Evolutionary conservation across 441 rosid genomes (phyloP), one percentile per base, ranked within the genome.

Genomic region (Dalechampia spathulata): DNA sequence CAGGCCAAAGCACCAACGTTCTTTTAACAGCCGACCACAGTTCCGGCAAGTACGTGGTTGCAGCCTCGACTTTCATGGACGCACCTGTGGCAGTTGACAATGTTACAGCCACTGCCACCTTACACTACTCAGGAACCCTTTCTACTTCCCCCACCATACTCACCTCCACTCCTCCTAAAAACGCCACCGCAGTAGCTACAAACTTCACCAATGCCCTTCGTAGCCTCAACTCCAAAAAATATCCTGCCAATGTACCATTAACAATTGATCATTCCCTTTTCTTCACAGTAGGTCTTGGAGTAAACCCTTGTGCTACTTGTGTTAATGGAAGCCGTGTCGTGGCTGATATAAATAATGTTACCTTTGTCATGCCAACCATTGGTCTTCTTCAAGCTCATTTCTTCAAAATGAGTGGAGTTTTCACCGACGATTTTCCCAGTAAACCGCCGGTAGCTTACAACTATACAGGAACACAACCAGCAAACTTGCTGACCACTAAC

Each of bases 1-100:
- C 97, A 0, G 99, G 96, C 17, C 97, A 92, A 70, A 85, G 92
- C 61, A 89, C 96, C n/a, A 92, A 83, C 63, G 92, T 77, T 28
- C 81, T 92, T 23, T 26, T 89, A 23, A 70, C 81, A 5, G 76
- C 97, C 1, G 51, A 81, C 9, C 64, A 67, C 45, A 59, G 19
- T 48, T 41, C 83, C 5, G 86, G 90, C 8, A 82, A 65, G 48
- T 92, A 78, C 70, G 55, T 81, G 34, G 68, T 89, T 10, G 76
- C 85, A 1, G 85, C 83, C 41, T 78, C 94, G 2, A 84, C 99
- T 11, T 92, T 89, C 77, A 83, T 86, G 97, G 97, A 89, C 57
- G 69, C 88, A 4, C 83, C 83, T 0, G 43, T 89, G 7, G 72
- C 77, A 0, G 84, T 92, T 0, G 96, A 92, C 64, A 89, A 92